Base-by-base conservation (phyloP, 2,329 filamentous ascomycete species). In the Botrytis medusae region DNA sequence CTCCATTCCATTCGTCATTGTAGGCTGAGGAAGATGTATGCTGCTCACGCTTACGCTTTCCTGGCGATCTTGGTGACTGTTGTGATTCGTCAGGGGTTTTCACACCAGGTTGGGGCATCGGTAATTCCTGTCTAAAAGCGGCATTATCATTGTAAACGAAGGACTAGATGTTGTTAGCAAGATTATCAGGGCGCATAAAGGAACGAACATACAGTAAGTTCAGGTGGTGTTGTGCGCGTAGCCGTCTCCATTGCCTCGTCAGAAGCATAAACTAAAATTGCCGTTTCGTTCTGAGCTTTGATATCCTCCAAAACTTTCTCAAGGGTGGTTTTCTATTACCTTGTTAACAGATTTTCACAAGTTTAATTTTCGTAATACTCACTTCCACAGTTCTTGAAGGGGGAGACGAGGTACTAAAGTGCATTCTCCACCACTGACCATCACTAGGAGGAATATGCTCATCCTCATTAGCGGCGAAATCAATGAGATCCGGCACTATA, bases 351-450 rank as follows among this genome's bases (percentile, higher is more conserved):
- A 42, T 18, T 8, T 40, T 22, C 16, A 61, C n/a, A 20, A 40
- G 32, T 25, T 59, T 57, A 44, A n/a, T 7, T 59, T 22, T 42
- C 34, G 16, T 25, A n/a, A 40, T 20, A 60, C 82, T 69, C 82
- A 88, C 87, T 84, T 88, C 85, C 25, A 85, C 81, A 75, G 82
- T 84, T 42, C 86, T 81, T n/a, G 86, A 84, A 65, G 82, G 81
- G 9, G 81, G 77, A 18, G 83, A 83, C 25, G 80, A 77, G 20
- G 82, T 78, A 34, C 79, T 78, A 74, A 85, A 87, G 51, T 84
- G 81, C 63, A 89, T 81, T 75, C 84, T 84, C 87, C 87, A 89
- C 87, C 87, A 89, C 77, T 88, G 87, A 70, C 88, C 86, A 25
- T 75, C 62, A 20, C 72, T 75, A 12, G 63, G 34, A 32, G 62